Evolutionary conservation across 192 early-diverging fungal genomes (phyloP), one percentile per base, ranked within the genome.

Genomic region (Coemansia sp.): DNA sequence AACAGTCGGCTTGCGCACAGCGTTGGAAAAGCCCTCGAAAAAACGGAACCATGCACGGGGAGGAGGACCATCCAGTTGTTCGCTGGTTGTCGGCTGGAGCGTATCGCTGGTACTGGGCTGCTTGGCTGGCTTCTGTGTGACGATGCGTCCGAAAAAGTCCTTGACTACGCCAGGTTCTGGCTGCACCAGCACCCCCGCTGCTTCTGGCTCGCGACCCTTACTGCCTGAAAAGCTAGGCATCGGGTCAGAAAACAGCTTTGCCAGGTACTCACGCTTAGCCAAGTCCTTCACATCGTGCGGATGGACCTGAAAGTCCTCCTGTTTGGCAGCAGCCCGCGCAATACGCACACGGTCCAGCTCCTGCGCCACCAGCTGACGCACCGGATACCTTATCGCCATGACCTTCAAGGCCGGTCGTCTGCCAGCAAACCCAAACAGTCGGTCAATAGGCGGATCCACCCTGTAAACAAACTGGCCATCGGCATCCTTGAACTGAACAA

Each of bases 1-100:
- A 29, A 81, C 74, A 17, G 93, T 84, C 1, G 89, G 85, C 57
- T 88, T 90, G 38, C 90, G 82, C 25, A 96, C 93, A 13, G 94
- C 94, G 67, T 96, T 94, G 5, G 92, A 92, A 62, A 90, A 96
- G 13, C 94, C 94, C 70, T 96, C 94, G 61, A 94, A 89, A 65
- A 84, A 95, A 67, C 87, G 82, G 83, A 88, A 96, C 79, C 85
- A 83, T 30, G 84, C 40, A 19, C 54, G 55, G n/a, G 52, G 20
- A 3, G 15, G 3, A 19, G 60, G 7, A 2, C 7, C 63, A 30
- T 68, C 68, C 54, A 50, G 10, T 33, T 61, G 48, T 29, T 17
- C 50, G 22, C 30, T 38, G 55, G 25, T 50, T n/a, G 1, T 10
- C 17, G 9, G n/a, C 4, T 36, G 2, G 34, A 11, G 5, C 0